Evolutionary conservation across 805 yeast genomes (phyloP), one percentile per base, ranked within the genome.

Genomic region (Starmera quercuum): DNA sequence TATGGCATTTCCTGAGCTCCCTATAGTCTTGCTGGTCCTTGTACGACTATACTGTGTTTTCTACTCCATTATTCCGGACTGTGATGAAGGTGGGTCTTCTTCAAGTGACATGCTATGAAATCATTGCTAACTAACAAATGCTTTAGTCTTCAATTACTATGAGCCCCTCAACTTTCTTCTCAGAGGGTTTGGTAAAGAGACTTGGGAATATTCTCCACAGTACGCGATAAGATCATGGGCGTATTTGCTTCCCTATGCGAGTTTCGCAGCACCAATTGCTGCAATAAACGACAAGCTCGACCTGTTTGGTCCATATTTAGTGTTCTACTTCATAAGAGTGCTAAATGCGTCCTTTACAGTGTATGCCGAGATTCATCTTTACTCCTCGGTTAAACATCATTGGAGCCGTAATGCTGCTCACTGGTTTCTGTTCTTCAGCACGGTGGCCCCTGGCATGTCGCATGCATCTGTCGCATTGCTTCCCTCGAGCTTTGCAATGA

Each of bases 131-230:
- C 12, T 31, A 17, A 33, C 15, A 10, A 9, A 9, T 10, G 7
- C 13, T 21, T 13, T 26, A 42, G 78, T 73, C 0, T 90, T 74
- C 69, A 90, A 90, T 53, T 90, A 84, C 59, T 87, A 95, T 90
- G 97, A 90, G 44, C 96, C 97, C 1, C 62, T 90, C 37, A 88
- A 90, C 53, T 66, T 81, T 33, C 45, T 88, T 23, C 57, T 80
- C 1, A 70, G 95, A 43, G 82, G 81, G 3, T 85, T 86, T 54
- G 97, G 97, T 2, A 83, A 87, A 46, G 87, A 87, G 56, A 88
- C 97, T 0, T 88, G 97, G 97, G 97, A 88, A 52, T 90, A 88
- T 54, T 84, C 95, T 1, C 96, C 97, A 0, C 82, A 71, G 34
- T 85, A 73, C 49, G 85, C 95, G 13, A 84, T 88, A 35, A 61